A percentile compares a stretch with the other conserved stretches of the same genome.
phyloP scores from a whole-genome alignment of 2,329 filamentous ascomycete genomes.

The Calonectria pseudoturangicola region DNA sequence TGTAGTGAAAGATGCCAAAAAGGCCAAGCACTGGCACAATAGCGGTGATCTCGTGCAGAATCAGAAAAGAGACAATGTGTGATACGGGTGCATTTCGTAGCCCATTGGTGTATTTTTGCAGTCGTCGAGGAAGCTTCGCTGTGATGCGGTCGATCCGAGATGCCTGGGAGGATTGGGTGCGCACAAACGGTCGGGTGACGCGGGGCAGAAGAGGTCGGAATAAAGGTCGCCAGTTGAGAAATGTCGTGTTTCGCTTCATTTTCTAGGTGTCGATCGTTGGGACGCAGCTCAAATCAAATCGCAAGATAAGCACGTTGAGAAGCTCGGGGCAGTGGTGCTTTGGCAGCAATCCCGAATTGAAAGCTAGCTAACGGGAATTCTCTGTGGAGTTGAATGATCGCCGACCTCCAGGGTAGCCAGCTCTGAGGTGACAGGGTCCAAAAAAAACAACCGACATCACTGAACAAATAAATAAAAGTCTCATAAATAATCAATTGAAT shows the following conservation, averaged over 20 bases:
- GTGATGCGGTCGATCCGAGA: constrained; percentile 68
- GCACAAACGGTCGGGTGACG: constrained; percentile 39
- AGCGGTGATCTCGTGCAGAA: constrained; percentile 95
- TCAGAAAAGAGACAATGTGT: constrained; percentile 88
- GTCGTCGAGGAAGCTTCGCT: constrained; percentile 76
- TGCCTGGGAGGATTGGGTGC: constrained; percentile 55
- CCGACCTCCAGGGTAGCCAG: constrained; percentile 21
- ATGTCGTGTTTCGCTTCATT: constrained; percentile 54
- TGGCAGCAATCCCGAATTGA: not conserved
- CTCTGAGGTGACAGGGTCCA: not conserved
- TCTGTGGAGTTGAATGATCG: not conserved
- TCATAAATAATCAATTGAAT: too few species aligned
- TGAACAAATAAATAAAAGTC: too few species aligned
- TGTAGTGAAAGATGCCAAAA: constrained; percentile 86
- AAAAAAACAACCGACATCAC: too few species aligned
- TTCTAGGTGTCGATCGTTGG: not conserved
- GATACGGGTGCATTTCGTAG: constrained; percentile 86
- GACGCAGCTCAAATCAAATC: not conserved
- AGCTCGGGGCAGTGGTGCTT: constrained; percentile 6
- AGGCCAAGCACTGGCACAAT: constrained; percentile 86
- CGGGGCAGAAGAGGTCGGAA: constrained; percentile 40
- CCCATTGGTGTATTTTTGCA: constrained; percentile 81
- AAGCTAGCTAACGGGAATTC: constrained; percentile 15
- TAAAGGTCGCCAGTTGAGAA: constrained; percentile 49
- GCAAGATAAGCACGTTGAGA: not conserved